These are phyloP conservation scores for Aureobasidium sp. DNA, from an alignment of 2,329 filamentous ascomycete species.

Conservation along the genomic window DNA sequence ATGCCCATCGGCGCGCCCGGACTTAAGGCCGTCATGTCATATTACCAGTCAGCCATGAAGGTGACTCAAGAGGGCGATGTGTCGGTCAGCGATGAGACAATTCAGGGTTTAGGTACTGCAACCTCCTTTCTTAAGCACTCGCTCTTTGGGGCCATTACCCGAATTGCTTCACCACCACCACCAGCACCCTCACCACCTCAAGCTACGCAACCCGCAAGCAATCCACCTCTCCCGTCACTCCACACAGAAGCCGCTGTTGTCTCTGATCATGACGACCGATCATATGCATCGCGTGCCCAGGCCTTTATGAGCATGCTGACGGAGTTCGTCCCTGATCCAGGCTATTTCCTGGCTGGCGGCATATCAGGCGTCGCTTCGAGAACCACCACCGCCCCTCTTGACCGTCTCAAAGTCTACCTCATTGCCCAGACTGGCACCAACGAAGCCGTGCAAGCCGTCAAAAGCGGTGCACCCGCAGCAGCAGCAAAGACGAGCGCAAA, in stretches of 20 bases:
- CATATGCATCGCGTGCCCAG: slow-evolving; percentile 10
- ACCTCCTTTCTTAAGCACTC: slow-evolving; percentile 56
- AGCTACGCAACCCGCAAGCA: slow-evolving; percentile 41
- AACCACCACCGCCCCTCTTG: slow-evolving; percentile 90
- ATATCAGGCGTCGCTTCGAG: slow-evolving; percentile 90
- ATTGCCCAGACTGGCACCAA: slow-evolving; percentile 75
- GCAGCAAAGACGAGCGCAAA: slow-evolving; percentile 60
- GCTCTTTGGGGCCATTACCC: slow-evolving; percentile 69
- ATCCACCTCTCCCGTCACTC: slow-evolving; percentile 12
- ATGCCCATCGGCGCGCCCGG: slow-evolving; percentile 64
- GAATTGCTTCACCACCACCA: slow-evolving; percentile 50
- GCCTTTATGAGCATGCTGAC: slow-evolving; percentile 38
- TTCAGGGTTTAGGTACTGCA: slow-evolving; percentile 87
- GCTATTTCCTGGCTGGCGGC: slow-evolving; percentile 95
- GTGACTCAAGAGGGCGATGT: slow-evolving; percentile 93
- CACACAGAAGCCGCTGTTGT: slow-evolving; percentile 5
- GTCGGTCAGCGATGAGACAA: slow-evolving; percentile 78
- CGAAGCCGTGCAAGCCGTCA: slow-evolving; percentile 58
- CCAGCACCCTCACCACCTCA: slow-evolving; percentile 47
- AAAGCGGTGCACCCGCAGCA: slow-evolving; percentile 59
- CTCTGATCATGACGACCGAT: slow-evolving; percentile 9
- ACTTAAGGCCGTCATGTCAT: slow-evolving; percentile 77
- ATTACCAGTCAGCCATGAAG: slow-evolving; percentile 83
- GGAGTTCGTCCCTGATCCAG: slow-evolving; percentile 69
- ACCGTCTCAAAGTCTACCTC: slow-evolving; percentile 94